These are phyloP conservation scores for Tausonia pullulans DNA, from an alignment of 1,284 basidiomycete species.

Conservation along the genomic window DNA sequence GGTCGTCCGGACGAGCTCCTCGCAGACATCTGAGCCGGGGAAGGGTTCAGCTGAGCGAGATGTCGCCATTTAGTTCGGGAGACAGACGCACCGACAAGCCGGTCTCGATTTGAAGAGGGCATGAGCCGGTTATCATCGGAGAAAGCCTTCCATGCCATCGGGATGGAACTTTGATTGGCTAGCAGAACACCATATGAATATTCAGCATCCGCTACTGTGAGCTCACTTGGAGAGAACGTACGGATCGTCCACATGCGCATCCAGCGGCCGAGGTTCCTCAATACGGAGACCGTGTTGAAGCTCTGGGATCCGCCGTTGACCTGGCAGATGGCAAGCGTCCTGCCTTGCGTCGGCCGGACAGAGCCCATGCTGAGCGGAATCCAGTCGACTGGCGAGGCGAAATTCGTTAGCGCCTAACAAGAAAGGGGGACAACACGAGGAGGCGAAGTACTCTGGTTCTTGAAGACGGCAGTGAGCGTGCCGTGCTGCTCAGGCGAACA, in stretches of 20 bases:
- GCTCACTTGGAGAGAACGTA: background rate
- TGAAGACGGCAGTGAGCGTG: slow-evolving; percentile 33
- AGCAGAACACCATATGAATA: background rate
- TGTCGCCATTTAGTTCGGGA: no score
- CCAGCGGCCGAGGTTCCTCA: slow-evolving; percentile 33
- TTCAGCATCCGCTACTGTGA: background rate
- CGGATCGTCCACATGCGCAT: slow-evolving; percentile 27
- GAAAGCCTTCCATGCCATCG: slow-evolving; percentile 33
- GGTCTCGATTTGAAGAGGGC: slow-evolving; percentile 32
- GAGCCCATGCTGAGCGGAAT: slow-evolving; percentile 32
- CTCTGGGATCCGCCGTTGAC: slow-evolving; percentile 34
- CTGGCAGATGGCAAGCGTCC: slow-evolving; percentile 28
- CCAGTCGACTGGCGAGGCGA: slow-evolving; percentile 26
- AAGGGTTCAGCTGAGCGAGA: no score
- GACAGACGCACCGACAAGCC: slow-evolving; percentile 25
- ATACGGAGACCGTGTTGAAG: slow-evolving; percentile 34
- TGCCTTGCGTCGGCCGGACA: slow-evolving; percentile 34
- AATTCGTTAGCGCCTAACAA: background rate
- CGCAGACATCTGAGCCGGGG: slow-evolving; percentile 26
- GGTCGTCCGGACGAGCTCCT: slow-evolving; percentile 31
- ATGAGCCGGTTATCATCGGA: slow-evolving; percentile 27
- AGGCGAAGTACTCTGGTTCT: slow-evolving; percentile 28
- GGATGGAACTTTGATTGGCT: slow-evolving; percentile 30
- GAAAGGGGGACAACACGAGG: background rate
- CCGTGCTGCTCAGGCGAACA: slow-evolving; percentile 33